Evolutionary conservation across 2,329 filamentous ascomycete species (phyloP).

Genomic region (Fusarium kyushuense): DNA sequence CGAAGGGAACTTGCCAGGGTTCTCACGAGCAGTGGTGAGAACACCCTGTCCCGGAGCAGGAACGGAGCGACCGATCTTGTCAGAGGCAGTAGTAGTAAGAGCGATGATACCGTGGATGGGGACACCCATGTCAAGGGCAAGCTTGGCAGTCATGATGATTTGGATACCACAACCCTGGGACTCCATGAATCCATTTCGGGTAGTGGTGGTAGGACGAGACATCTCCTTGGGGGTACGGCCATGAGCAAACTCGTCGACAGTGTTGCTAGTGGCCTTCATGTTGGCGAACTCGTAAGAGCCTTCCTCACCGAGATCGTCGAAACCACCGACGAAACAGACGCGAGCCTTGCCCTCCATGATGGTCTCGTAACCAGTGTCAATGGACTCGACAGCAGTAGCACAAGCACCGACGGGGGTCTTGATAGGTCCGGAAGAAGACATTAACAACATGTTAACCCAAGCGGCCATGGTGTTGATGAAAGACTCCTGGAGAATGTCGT

Average conservation of each 20-base stretch:
- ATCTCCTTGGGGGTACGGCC: slow-evolving; percentile 96
- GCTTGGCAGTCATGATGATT: slow-evolving; percentile 96
- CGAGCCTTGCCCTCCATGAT: slow-evolving; percentile 98
- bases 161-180: slow-evolving; percentile 98
- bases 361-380: slow-evolving; percentile 98
- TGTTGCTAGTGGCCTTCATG: slow-evolving; percentile 99
- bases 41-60: slow-evolving; percentile 97
- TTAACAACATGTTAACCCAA: slow-evolving; percentile 98
- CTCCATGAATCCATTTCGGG: slow-evolving; percentile 98
- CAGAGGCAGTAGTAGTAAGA: slow-evolving; percentile 93
- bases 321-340: slow-evolving; percentile 97
- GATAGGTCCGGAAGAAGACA: slow-evolving; percentile 97
- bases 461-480: slow-evolving; percentile 99
- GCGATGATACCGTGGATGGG: slow-evolving; percentile 96
- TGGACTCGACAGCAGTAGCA: slow-evolving; percentile 95
- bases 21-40: slow-evolving; percentile 92
- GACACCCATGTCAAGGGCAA: slow-evolving; percentile 98
- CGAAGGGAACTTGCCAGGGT: slow-evolving; percentile 90
- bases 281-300: slow-evolving; percentile 99
- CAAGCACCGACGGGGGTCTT: slow-evolving; percentile 99
- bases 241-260: slow-evolving; percentile 94
- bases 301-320: slow-evolving; percentile 99
- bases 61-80: slow-evolving; percentile 98
- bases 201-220: slow-evolving; percentile 97
- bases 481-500: slow-evolving; percentile 98